Conservation (phyloP, 2,329 filamentous ascomycete species). For the Ophiostoma sp. region DNA sequence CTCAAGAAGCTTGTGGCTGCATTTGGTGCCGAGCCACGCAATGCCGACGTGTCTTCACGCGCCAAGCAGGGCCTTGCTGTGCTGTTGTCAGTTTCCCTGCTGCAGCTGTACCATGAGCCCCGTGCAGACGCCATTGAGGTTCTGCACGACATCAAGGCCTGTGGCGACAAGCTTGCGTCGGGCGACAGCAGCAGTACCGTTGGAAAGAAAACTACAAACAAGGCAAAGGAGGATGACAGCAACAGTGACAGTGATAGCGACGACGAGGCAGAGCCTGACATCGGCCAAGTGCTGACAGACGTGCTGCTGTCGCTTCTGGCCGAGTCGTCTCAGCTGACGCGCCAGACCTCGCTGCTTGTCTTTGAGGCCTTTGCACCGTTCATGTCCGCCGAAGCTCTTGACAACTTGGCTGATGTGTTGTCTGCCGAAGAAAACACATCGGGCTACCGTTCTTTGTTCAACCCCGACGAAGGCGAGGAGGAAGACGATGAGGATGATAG, state of each 20-base stretch:
- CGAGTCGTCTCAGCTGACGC: constrained; percentile 75
- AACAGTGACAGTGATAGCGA: constrained; percentile 38
- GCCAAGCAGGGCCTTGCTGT: constrained; percentile 64
- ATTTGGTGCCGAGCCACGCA: constrained; percentile 31
- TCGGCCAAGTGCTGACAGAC: constrained; percentile 73
- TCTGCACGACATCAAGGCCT: constrained; percentile 73
- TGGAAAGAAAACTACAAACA: background rate
- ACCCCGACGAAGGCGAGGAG: constrained; percentile 41
- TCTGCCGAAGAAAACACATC: constrained; percentile 72
- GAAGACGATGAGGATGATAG: constrained; percentile 39
- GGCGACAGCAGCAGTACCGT: constrained; percentile 33
- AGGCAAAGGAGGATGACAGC: background rate
- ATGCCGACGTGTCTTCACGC: constrained; percentile 34
- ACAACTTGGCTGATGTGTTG: constrained; percentile 62
- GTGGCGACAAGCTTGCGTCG: constrained; percentile 59
- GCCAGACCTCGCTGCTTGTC: constrained; percentile 80
- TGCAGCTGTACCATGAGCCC: constrained; percentile 79
- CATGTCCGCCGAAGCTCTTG: constrained; percentile 67
- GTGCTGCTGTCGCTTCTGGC: constrained; percentile 86
- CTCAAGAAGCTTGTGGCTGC: constrained; percentile 45
- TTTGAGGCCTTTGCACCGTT: constrained; percentile 76
- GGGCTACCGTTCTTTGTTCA: constrained; percentile 83
- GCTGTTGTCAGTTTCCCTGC: constrained; percentile 74
- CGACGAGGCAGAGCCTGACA: constrained; percentile 35
- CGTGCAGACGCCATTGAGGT: constrained; percentile 80